Evolutionary conservation across 495 filamentous ascomycete species (phyloP).

Genomic region (Xylaria cubensis): DNA sequence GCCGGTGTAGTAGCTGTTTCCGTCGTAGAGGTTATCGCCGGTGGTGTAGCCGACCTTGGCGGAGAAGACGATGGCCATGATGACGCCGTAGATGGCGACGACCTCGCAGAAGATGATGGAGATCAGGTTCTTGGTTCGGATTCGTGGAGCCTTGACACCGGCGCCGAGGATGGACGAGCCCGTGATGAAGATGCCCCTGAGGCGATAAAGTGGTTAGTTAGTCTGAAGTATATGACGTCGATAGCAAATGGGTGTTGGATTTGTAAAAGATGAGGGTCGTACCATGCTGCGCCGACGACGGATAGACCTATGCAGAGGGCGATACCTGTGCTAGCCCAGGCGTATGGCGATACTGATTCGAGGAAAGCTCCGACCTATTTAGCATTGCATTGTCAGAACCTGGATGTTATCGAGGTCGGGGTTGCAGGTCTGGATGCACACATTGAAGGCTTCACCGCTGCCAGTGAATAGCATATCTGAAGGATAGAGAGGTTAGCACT

Average conservation of each 20-base stretch:
- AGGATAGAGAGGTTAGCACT: constrained; percentile 7
- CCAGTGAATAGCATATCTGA: constrained; percentile 98
- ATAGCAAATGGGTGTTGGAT: neutral
- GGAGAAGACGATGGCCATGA: constrained; percentile 98
- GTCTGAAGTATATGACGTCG: constrained; percentile 14
- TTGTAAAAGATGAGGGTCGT: constrained; percentile 40
- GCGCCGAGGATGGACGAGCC: constrained; percentile 98
- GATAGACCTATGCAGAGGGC: constrained; percentile 94
- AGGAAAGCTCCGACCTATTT: constrained; percentile 95
- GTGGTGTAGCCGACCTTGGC: constrained; percentile 78
- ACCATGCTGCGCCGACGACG: constrained; percentile 98
- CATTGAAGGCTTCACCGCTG: constrained; percentile 95
- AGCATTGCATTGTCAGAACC: constrained; percentile 40
- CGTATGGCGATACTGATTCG: constrained; percentile 91
- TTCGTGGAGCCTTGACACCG: constrained; percentile 93
- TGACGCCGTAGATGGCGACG: constrained; percentile 99
- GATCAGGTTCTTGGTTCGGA: constrained; percentile 98
- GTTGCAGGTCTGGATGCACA: constrained; percentile 52
- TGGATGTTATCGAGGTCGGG: constrained; percentile 23
- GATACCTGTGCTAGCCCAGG: constrained; percentile 91
- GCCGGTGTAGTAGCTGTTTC: constrained; percentile 89
- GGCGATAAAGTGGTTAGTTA: constrained; percentile 9
- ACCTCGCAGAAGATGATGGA: constrained; percentile 99
- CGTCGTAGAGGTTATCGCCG: constrained; percentile 66
- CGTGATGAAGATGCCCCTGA: constrained; percentile 98